These are phyloP conservation scores for Cicer cuneatum DNA, from an alignment of 306 rosid genomes.

Conservation along the genomic window DNA sequence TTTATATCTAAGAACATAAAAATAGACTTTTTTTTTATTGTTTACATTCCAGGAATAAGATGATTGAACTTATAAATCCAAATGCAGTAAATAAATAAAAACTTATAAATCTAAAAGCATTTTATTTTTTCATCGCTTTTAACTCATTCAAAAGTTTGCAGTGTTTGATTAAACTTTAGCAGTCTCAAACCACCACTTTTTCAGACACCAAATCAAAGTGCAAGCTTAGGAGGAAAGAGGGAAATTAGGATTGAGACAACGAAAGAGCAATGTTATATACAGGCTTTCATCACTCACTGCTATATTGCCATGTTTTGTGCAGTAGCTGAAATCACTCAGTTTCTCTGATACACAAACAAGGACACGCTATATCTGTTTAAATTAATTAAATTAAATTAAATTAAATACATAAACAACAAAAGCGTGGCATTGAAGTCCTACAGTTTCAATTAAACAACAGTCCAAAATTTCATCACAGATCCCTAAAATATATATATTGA, in stretches of 20 bases:
- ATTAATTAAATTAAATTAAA: background rate
- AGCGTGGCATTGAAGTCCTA: slow-evolving; percentile 46
- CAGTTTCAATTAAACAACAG: slow-evolving; percentile 32
- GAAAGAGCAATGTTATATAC: slow-evolving; percentile 6
- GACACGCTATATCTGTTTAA: slow-evolving; percentile 42
- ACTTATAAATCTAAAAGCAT: too few species aligned
- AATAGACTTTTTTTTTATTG: too few species aligned
- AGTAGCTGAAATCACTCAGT: slow-evolving; percentile 47
- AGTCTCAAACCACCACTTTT: slow-evolving; percentile 73
- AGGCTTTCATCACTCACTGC: slow-evolving; percentile 12
- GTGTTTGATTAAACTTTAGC: slow-evolving; percentile 56
- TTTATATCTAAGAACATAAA: too few species aligned
- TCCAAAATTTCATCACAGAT: slow-evolving; percentile 52
- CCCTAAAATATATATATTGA: slow-evolving; percentile 41
- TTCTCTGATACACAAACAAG: slow-evolving; percentile 31
- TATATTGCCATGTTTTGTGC: slow-evolving; percentile 42
- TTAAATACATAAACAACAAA: slow-evolving; percentile 49
- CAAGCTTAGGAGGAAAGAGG: background rate
- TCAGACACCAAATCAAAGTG: slow-evolving; percentile 74
- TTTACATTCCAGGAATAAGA: too few species aligned
- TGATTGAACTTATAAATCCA: too few species aligned
- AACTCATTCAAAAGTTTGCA: slow-evolving; percentile 57
- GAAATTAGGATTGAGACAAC: background rate
- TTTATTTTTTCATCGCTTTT: slow-evolving; percentile 6
- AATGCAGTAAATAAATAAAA: too few species aligned